phyloP scores from a whole-genome alignment of 106 monocot species.

The Ottelia alismoides region DNA sequence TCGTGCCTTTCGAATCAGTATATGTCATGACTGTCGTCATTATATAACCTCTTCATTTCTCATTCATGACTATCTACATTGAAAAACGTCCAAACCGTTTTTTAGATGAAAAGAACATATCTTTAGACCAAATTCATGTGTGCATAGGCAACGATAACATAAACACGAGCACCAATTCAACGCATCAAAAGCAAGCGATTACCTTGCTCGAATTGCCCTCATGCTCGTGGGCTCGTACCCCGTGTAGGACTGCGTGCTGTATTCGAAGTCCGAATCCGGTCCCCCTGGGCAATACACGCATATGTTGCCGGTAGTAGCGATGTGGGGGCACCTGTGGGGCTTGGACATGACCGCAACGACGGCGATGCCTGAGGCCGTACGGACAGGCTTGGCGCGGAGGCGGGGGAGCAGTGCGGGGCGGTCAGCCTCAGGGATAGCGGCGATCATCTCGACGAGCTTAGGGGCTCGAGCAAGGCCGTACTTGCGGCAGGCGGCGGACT shows the following conservation, averaged over 20 bases:
- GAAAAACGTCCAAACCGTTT: no score
- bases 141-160: no score
- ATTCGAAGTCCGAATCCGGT: conserved; percentile 98
- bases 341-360: conserved; percentile 99
- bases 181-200: background rate
- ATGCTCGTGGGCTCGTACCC: conserved; percentile 99
- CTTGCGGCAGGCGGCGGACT: conserved; percentile 92
- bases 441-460: conserved; percentile 99
- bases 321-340: conserved; percentile 96
- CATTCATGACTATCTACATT: no score
- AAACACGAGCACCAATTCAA: background rate
- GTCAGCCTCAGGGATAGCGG: conserved; percentile 92
- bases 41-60: no score
- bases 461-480: conserved; percentile 96
- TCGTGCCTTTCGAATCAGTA: no score
- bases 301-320: conserved; percentile 92
- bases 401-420: conserved; percentile 68
- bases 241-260: conserved; percentile 97
- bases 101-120: no score
- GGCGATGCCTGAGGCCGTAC: conserved; percentile 97
- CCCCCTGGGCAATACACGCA: conserved; percentile 98
- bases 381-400: conserved; percentile 84
- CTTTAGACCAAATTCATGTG: no score
- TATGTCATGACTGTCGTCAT: no score
- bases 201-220: conserved; percentile 97